phyloP scores from a whole-genome alignment of 345 rosid species.

The Erucastrum elatum region DNA sequence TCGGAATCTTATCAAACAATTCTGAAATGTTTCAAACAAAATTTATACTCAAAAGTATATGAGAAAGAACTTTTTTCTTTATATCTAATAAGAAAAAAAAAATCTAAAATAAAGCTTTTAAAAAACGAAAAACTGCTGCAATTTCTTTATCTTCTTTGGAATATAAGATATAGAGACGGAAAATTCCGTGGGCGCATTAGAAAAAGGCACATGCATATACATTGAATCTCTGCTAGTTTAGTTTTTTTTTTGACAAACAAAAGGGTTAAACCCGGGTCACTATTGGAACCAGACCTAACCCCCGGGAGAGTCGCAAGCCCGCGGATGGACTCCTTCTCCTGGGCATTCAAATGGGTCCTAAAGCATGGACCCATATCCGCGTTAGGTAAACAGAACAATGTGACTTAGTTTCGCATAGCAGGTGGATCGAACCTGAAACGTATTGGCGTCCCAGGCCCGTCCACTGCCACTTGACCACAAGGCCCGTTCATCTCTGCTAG shows the following conservation, averaged over 20 bases:
- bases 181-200: not conserved
- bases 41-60: not conserved
- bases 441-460: too few relatives aligned
- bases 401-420: too few relatives aligned
- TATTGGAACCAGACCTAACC: too few relatives aligned
- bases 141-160: constrained; percentile 3
- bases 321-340: too few relatives aligned
- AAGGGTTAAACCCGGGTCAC: too few relatives aligned
- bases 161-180: constrained; percentile 5
- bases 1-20: not conserved
- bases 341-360: too few relatives aligned
- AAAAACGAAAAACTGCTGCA: constrained; percentile 10
- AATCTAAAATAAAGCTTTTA: not conserved
- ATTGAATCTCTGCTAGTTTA: not conserved
- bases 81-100: not conserved
- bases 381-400: too few relatives aligned
- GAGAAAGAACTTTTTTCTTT: not conserved
- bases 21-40: not conserved
- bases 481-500: not conserved
- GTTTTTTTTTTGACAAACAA: too few relatives aligned
- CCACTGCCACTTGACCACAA: too few relatives aligned
- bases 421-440: too few relatives aligned
- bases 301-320: too few relatives aligned
- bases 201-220: not conserved
- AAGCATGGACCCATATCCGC: too few relatives aligned